These are phyloP conservation scores for Trichoderma gracile DNA, from an alignment of 2,329 filamentous ascomycete genomes.

Conservation along the genomic window DNA sequence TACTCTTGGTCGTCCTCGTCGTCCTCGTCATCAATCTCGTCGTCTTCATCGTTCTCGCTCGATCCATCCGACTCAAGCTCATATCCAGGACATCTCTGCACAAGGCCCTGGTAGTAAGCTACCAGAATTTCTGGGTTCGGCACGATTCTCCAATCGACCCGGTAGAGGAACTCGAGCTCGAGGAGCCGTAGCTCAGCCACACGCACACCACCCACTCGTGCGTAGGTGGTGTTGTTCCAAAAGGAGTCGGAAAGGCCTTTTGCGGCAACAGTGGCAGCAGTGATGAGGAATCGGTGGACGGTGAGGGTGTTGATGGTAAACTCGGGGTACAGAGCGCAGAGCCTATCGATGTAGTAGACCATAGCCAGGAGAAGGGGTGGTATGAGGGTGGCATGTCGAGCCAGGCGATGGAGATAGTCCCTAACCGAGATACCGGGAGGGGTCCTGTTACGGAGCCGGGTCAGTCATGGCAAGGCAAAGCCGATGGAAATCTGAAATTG, in stretches of 20 bases:
- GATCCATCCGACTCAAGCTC: slow-evolving; percentile 46
- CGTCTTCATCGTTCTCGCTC: slow-evolving; percentile 41
- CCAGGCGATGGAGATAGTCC: slow-evolving; percentile 90
- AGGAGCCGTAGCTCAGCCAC: slow-evolving; percentile 85
- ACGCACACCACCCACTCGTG: slow-evolving; percentile 88
- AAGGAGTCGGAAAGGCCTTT: slow-evolving; percentile 97
- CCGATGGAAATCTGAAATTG: neutral
- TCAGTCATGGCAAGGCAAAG: neutral
- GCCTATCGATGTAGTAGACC: slow-evolving; percentile 97
- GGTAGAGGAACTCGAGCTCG: slow-evolving; percentile 88
- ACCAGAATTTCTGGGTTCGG: slow-evolving; percentile 91
- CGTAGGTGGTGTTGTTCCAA: slow-evolving; percentile 98
- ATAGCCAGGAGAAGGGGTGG: slow-evolving; percentile 95
- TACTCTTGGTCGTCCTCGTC: slow-evolving; percentile 31
- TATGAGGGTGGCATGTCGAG: slow-evolving; percentile 89
- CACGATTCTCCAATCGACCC: slow-evolving; percentile 95
- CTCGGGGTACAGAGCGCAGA: slow-evolving; percentile 87
- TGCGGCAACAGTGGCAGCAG: slow-evolving; percentile 89
- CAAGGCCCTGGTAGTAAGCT: slow-evolving; percentile 87
- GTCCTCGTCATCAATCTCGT: slow-evolving; percentile 31
- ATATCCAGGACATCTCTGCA: slow-evolving; percentile 65
- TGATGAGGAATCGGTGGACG: slow-evolving; percentile 95
- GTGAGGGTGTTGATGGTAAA: slow-evolving; percentile 97
- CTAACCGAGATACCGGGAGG: slow-evolving; percentile 89
- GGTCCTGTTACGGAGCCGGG: slow-evolving; percentile 37